Evolutionary conservation across 2,329 filamentous ascomycete species (phyloP).

Genomic region (Sarocladium kiliense): DNA sequence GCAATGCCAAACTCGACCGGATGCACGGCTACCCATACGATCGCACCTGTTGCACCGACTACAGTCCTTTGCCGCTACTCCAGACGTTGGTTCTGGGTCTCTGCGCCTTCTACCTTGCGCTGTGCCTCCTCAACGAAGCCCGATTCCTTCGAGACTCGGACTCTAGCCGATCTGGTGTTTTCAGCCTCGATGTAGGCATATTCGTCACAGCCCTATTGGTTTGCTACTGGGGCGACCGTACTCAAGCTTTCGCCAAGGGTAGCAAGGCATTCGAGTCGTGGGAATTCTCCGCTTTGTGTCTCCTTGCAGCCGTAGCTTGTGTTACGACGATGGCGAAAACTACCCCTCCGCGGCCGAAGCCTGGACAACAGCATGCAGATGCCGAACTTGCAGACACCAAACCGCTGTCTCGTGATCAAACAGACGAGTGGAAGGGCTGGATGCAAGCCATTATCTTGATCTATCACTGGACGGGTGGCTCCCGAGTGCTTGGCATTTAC

Average conservation of each 20-base stretch:
- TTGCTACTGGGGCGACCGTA: slow-evolving; percentile 23
- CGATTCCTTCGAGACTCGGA: slow-evolving; percentile 14
- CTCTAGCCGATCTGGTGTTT: slow-evolving; percentile 11
- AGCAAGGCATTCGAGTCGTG: slow-evolving; percentile 17
- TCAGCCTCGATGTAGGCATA: slow-evolving; percentile 20
- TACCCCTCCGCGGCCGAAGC: slow-evolving; percentile 11
- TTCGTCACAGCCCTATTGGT: slow-evolving; percentile 21
- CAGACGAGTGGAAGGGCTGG: slow-evolving; percentile 62
- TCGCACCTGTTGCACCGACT: slow-evolving; percentile 48
- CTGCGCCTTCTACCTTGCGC: slow-evolving; percentile 14
- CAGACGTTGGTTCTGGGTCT: slow-evolving; percentile 19
- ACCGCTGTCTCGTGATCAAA: slow-evolving; percentile 42
- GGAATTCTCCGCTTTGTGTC: slow-evolving; percentile 16
- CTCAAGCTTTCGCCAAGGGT: slow-evolving; percentile 22
- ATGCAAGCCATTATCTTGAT: slow-evolving; percentile 51
- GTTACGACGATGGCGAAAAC: slow-evolving; percentile 16
- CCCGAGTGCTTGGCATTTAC: slow-evolving; percentile 45
- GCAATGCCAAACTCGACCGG: slow-evolving; percentile 35
- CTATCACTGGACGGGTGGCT: slow-evolving; percentile 54
- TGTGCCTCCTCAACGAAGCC: slow-evolving; percentile 16
- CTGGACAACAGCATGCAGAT: slow-evolving; percentile 9
- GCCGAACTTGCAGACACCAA: slow-evolving; percentile 15
- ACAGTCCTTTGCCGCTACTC: slow-evolving; percentile 22
- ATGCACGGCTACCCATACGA: slow-evolving; percentile 35
- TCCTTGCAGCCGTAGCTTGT: slow-evolving; percentile 12